A percentile compares a stretch with the other conserved stretches of the same genome.
phyloP scores from a whole-genome alignment of 768 basidiomycete species.

The Rhodotorula sphaerocarpa region DNA sequence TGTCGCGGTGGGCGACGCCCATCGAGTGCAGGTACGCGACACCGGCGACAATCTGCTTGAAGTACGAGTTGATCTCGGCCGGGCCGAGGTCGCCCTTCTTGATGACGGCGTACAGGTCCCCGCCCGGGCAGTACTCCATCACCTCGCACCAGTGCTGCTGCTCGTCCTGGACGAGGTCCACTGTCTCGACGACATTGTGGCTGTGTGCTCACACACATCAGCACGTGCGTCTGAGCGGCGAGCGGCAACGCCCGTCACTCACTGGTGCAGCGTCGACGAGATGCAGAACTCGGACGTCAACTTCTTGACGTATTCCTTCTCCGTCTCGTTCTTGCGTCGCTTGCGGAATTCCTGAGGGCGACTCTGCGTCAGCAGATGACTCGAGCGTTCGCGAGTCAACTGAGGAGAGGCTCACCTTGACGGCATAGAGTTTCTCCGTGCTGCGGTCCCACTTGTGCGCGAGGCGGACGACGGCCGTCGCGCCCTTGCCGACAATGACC shows the following conservation, averaged over 20 bases:
- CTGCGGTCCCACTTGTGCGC: slow-evolving; percentile 96
- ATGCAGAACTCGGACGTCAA: slow-evolving; percentile 99
- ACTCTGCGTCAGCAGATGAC: neutral
- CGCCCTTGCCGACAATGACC: slow-evolving; percentile 93
- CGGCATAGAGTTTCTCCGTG: slow-evolving; percentile 88
- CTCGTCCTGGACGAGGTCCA: slow-evolving; percentile 98
- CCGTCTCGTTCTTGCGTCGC: slow-evolving; percentile 92
- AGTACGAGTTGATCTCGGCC: slow-evolving; percentile 91
- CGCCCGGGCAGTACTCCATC: slow-evolving; percentile 97
- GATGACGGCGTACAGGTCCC: slow-evolving; percentile 96
- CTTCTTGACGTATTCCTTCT: slow-evolving; percentile 99
- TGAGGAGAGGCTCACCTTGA: slow-evolving; percentile 60
- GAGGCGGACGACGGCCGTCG: slow-evolving; percentile 90
- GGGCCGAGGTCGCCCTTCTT: slow-evolving; percentile 91
- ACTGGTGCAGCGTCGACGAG: slow-evolving; percentile 65
- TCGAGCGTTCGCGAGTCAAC: neutral
- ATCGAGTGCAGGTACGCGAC: slow-evolving; percentile 87
- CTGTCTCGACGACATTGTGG: slow-evolving; percentile 92
- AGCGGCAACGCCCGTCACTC: neutral
- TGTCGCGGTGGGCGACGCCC: slow-evolving; percentile 94
- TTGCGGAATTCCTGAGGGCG: slow-evolving; percentile 82
- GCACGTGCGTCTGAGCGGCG: neutral
- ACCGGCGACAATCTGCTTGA: slow-evolving; percentile 87
- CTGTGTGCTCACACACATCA: slow-evolving; percentile 51
- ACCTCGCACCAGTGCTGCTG: slow-evolving; percentile 96